phyloP scores from a whole-genome alignment of 306 rosid genomes.

The Cicer pinnatifidum region DNA sequence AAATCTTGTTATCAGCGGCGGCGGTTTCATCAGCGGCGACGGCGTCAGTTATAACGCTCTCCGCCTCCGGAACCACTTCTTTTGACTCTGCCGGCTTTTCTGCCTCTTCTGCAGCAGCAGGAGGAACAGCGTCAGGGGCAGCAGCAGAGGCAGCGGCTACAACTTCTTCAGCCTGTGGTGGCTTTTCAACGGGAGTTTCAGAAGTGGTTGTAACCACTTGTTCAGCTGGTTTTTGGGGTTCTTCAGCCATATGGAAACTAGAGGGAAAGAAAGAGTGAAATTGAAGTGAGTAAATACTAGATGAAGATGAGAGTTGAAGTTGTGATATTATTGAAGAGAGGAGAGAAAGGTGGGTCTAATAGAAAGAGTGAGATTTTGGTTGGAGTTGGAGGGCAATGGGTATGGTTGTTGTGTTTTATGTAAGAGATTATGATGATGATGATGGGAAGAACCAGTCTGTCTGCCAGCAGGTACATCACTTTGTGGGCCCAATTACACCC shows the following conservation, averaged over 20 bases:
- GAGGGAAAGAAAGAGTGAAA: neutral
- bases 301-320: too few relatives aligned
- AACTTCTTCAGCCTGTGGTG: neutral
- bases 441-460: conserved; percentile 61
- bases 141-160: neutral
- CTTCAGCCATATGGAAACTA: conserved; percentile 69
- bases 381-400: neutral
- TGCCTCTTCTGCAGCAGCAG: neutral
- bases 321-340: neutral
- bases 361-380: neutral
- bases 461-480: conserved; percentile 61
- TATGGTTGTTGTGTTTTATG: conserved; percentile 10
- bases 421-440: conserved; percentile 20
- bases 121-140: neutral
- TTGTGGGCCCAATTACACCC: conserved; percentile 40
- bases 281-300: too few relatives aligned
- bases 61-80: conserved; percentile 28
- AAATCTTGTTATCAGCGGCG: conserved; percentile 32
- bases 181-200: neutral
- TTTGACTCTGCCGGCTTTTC: conserved; percentile 28
- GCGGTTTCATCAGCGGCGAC: neutral
- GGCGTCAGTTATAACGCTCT: neutral
- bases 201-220: conserved; percentile 24
- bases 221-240: conserved; percentile 61
- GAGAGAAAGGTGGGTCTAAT: neutral